These are phyloP conservation scores for Picea abies DNA, from an alignment of 83 land plant species.

Conservation along the genomic window DNA sequence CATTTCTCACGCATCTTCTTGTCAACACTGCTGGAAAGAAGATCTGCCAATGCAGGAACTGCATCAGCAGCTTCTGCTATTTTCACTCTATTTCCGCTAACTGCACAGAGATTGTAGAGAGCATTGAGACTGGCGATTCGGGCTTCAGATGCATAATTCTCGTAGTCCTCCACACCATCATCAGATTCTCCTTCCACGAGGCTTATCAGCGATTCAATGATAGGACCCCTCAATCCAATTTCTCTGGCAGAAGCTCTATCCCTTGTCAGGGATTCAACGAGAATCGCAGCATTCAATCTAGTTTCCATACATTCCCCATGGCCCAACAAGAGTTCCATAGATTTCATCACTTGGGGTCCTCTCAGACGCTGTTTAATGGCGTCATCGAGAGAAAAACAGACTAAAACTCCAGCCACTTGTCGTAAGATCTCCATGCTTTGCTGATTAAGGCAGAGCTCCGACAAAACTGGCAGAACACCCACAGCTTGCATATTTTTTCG, in stretches of 20 bases:
- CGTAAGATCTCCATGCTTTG: neutral
- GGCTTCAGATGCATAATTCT: constrained; percentile 17
- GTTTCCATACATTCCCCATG: too few relatives aligned
- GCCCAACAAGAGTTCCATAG: too few relatives aligned
- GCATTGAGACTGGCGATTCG: constrained; percentile 37
- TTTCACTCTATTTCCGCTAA: constrained; percentile 29
- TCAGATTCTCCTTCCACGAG: constrained; percentile 37
- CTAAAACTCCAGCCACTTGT: too few relatives aligned
- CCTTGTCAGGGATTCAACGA: constrained; percentile 42
- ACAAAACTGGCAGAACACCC: constrained; percentile 26
- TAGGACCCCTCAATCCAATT: constrained; percentile 33
- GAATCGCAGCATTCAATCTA: constrained; percentile 42
- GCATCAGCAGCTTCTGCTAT: neutral
- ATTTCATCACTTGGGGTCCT: too few relatives aligned
- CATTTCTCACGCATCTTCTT: constrained; percentile 48
- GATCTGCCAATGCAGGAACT: neutral
- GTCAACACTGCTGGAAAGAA: constrained; percentile 18
- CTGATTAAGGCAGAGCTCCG: neutral
- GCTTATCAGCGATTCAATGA: constrained; percentile 26
- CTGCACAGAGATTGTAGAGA: constrained; percentile 57
- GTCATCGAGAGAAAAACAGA: too few relatives aligned
- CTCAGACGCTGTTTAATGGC: too few relatives aligned
- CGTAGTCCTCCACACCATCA: constrained; percentile 39
- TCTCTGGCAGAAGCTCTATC: neutral
- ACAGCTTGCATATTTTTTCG: constrained; percentile 17